A percentile compares a stretch with the other conserved stretches of the same genome.
Conservation (phyloP, 2,329 filamentous ascomycete genomes). For the Sclerotinia borealis region DNA sequence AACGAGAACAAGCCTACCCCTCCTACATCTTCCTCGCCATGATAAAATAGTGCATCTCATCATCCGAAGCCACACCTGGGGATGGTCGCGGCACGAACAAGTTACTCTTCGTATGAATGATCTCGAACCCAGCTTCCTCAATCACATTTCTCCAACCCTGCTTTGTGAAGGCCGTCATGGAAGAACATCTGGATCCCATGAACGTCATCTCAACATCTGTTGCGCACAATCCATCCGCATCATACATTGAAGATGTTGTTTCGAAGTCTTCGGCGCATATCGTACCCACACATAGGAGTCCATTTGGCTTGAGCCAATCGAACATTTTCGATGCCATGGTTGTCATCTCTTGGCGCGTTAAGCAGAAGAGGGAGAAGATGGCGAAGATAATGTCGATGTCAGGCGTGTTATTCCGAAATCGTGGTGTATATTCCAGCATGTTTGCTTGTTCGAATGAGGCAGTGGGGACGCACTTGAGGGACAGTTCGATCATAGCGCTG, state of each 20-base stretch:
- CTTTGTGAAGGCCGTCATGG: constrained; percentile 8
- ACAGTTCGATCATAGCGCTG: constrained; percentile 25
- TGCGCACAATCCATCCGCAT: constrained; percentile 17
- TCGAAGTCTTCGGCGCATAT: constrained; percentile 14
- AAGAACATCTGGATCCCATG: constrained; percentile 16
- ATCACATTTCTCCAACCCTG: constrained; percentile 8
- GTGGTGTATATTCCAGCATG: constrained; percentile 17
- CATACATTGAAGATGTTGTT: constrained; percentile 6
- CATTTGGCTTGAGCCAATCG: constrained; percentile 17
- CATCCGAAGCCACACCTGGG: neutral
- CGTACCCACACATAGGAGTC: constrained; percentile 16
- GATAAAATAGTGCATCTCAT: constrained; percentile 9
- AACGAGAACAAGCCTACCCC: too few relatives aligned
- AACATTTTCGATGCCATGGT: constrained; percentile 14
- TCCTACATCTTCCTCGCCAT: constrained; percentile 2
- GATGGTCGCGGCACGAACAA: neutral
- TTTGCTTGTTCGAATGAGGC: constrained; percentile 17
- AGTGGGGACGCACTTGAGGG: constrained; percentile 12
- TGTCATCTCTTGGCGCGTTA: constrained; percentile 15
- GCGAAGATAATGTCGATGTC: constrained; percentile 14
- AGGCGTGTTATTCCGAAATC: neutral
- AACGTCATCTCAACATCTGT: constrained; percentile 15
- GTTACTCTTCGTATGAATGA: constrained; percentile 3
- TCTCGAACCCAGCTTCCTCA: constrained; percentile 6
- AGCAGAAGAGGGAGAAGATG: constrained; percentile 16